Percentiles rank a stretch among this genome's conserved stretches.
Evolutionary conservation across 176 grass and related monocot species (phyloP).

Genomic region (Raddia guianensis): DNA sequence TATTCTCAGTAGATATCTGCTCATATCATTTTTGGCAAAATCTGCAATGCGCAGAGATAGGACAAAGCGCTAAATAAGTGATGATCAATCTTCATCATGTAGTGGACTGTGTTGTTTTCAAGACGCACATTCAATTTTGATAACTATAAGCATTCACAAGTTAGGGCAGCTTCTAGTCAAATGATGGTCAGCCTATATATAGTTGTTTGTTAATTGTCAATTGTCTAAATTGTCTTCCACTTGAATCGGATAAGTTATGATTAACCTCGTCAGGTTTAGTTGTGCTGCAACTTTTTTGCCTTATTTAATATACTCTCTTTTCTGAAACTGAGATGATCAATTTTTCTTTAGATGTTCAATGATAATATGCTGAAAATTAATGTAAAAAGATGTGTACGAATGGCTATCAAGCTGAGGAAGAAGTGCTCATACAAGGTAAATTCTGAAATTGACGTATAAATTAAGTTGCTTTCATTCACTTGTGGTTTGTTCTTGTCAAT

Average conservation of each 20-base stretch:
- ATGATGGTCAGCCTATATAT: background rate
- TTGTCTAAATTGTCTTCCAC: background rate
- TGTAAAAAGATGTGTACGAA: constrained; percentile 83
- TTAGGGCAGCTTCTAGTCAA: background rate
- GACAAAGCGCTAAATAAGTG: background rate
- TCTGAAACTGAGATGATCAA: background rate
- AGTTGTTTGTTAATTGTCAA: background rate
- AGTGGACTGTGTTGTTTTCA: background rate
- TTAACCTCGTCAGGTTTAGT: background rate
- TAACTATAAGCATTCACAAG: background rate
- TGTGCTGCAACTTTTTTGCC: background rate
- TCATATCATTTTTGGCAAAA: background rate
- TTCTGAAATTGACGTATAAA: background rate
- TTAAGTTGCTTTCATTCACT: background rate
- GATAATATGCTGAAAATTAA: constrained; percentile 93
- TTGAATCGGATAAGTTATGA: background rate
- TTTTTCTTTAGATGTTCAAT: constrained; percentile 85
- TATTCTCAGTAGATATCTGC: constrained; percentile 4
- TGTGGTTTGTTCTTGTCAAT: background rate
- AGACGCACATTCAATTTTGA: background rate
- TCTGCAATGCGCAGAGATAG: background rate
- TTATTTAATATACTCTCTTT: constrained; percentile 12
- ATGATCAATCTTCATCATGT: background rate
- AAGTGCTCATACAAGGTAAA: constrained; percentile 75
- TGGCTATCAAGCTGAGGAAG: constrained; percentile 92